Conservation (phyloP, 176 grass and related monocot species). For the Oryza australiensis region DNA sequence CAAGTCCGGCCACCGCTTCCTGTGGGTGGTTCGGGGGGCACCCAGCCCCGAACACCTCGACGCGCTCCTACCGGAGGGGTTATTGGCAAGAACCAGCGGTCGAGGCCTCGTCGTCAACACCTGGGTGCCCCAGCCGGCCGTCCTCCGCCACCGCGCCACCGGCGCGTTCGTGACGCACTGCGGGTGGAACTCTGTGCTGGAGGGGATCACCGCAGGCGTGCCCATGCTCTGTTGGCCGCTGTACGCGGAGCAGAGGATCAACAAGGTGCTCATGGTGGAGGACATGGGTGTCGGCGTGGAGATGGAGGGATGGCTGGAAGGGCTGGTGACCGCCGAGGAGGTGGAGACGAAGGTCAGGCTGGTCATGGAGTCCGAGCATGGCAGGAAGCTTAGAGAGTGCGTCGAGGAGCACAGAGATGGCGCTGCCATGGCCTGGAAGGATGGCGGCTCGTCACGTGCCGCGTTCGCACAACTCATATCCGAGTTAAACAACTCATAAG, state of each 20-base stretch:
- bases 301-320: not conserved
- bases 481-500: not conserved
- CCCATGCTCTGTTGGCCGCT: slow-evolving; percentile 46
- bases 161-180: slow-evolving; percentile 50
- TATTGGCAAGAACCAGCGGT: not conserved
- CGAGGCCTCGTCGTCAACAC: not conserved
- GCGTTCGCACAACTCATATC: not conserved
- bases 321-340: not conserved
- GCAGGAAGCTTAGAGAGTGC: not conserved
- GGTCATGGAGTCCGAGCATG: not conserved
- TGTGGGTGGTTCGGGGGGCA: not conserved
- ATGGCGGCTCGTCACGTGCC: not conserved
- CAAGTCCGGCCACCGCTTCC: not conserved
- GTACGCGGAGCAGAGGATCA: slow-evolving; percentile 44
- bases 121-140: not conserved
- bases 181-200: slow-evolving; percentile 46
- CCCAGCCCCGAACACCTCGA: not conserved
- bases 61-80: not conserved
- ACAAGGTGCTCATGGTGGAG: slow-evolving; percentile 47
- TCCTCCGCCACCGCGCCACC: slow-evolving; percentile 36
- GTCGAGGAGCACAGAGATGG: not conserved
- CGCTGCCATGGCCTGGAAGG: not conserved
- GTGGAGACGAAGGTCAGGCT: not conserved
- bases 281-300: slow-evolving; percentile 20
- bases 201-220: slow-evolving; percentile 31